Percentiles rank a stretch among this genome's conserved stretches.
Evolutionary conservation across 106 monocot genomes (phyloP).

Genomic region (Platanthera guangdongensis): DNA sequence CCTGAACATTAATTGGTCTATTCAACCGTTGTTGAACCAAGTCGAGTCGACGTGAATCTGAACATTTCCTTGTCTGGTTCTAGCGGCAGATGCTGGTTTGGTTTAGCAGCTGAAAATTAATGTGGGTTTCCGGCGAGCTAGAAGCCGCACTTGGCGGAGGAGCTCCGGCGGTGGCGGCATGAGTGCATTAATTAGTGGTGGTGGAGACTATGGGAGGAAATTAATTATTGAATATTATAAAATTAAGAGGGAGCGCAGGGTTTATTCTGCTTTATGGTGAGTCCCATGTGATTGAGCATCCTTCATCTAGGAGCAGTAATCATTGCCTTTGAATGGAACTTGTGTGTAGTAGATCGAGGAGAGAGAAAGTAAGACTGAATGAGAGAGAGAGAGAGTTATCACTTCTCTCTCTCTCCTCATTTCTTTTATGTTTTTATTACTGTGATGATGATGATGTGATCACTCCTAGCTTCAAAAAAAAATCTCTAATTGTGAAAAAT

Average conservation of each 20-base stretch:
- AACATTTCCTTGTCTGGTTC: too few species aligned
- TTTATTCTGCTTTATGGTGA: slow-evolving; percentile 3
- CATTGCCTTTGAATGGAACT: slow-evolving; percentile 8
- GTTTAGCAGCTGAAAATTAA: too few species aligned
- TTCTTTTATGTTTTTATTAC: neutral
- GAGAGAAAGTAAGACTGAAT: neutral
- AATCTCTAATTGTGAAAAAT: neutral
- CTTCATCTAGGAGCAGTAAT: slow-evolving; percentile 9
- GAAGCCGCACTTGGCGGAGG: too few species aligned
- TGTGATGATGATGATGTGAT: slow-evolving; percentile 6
- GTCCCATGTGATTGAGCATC: slow-evolving; percentile 6
- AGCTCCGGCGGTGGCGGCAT: too few species aligned
- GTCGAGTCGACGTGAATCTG: too few species aligned
- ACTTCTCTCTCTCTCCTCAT: neutral
- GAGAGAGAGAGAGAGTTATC: neutral
- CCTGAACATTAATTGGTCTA: too few species aligned
- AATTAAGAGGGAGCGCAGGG: neutral
- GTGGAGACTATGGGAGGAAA: too few species aligned
- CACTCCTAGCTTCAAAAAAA: neutral
- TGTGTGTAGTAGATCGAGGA: neutral
- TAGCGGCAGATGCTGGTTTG: too few species aligned
- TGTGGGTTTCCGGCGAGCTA: too few species aligned
- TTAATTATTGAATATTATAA: too few species aligned
- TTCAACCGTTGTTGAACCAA: too few species aligned
- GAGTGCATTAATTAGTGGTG: too few species aligned